Evolutionary conservation across 768 basidiomycete genomes (phyloP), one percentile per base, ranked within the genome.

Genomic region (Hericium alpestre): DNA sequence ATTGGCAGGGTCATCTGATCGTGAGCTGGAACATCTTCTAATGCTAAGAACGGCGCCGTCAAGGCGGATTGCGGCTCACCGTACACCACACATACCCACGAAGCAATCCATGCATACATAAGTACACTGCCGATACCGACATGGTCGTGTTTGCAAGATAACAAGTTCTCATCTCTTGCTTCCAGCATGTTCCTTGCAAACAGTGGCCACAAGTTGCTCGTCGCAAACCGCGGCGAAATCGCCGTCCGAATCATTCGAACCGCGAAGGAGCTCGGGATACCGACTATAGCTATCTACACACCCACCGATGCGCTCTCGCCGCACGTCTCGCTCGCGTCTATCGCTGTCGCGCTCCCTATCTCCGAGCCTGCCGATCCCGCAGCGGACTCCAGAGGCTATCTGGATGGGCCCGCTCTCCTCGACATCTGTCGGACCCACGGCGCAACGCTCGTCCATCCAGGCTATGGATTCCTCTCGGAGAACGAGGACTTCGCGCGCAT

Each of bases 141-240:
- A 7, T 15, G 13, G 25, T 15, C n/a, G 8, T 18, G 32, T 13
- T 38, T 20, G 16, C 38, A 37, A 27, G 18, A 27, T 38, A n/a
- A 16, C 38, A 20, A 6, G n/a, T 18, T 11, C 52, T 39, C 52
- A 32, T 32, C 32, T 32, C 32, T 32, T 32, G 25, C 9, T 32
- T 32, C 32, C 32, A 22, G 32, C 32, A 18, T 11, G 38, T 38
- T 6, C 37, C 13, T 38, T 12, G 37, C 37, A 18, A 63, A 8
- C 37, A 18, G 16, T 32, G 32, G 54, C 4, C 76, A 81, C 60
- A 82, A 77, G 59, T 71, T 86, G 0, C 75, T 87, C 58, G 71
- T 88, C 58, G 83, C 83, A 18, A 87, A 88, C 66, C 80, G 85
- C 23, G 86, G 85, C 43, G 86, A 88, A 66, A 87, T 87, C 53